Evolutionary conservation across 2,329 filamentous ascomycete genomes (phyloP).

Genomic region (Boeremia lycopersici): DNA sequence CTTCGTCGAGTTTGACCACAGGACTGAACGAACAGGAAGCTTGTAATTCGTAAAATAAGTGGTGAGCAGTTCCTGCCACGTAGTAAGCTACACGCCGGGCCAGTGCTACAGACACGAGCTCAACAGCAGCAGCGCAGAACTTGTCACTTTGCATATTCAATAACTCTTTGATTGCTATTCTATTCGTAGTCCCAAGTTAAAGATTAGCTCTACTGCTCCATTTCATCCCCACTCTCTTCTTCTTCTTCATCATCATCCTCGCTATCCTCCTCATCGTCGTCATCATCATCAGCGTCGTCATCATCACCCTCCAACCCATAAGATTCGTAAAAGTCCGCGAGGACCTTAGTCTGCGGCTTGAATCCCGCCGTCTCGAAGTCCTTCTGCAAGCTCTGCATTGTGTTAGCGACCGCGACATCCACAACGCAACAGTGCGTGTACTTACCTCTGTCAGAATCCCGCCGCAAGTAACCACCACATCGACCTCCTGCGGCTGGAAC

Average conservation of each 20-base stretch:
- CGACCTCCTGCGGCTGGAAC: conserved; percentile 79
- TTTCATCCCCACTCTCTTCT: conserved; percentile 45
- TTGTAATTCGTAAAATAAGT: no score
- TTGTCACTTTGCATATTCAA: no score
- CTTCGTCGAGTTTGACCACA: no score
- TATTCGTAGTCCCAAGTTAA: no score
- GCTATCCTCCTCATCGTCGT: conserved; percentile 57
- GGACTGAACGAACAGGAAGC: no score
- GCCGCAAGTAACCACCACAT: conserved; percentile 87
- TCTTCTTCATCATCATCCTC: conserved; percentile 63
- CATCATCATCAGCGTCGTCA: conserved; percentile 64
- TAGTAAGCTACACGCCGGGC: no score
- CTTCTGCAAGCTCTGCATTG: conserved; percentile 70
- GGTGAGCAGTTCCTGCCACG: no score
- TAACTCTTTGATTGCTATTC: no score
- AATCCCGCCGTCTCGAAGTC: conserved; percentile 79
- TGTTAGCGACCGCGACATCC: neutral
- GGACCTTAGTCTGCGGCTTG: conserved; percentile 72
- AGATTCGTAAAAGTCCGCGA: conserved; percentile 85
- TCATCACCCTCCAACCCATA: conserved; percentile 76
- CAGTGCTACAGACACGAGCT: no score
- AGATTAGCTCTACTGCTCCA: conserved; percentile 26
- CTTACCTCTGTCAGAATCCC: conserved; percentile 83
- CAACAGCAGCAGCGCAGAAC: no score
- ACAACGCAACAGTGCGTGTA: conserved; percentile 19